Conservation (phyloP, 2,329 filamentous ascomycete species). For the Diaporthe humulicola region DNA sequence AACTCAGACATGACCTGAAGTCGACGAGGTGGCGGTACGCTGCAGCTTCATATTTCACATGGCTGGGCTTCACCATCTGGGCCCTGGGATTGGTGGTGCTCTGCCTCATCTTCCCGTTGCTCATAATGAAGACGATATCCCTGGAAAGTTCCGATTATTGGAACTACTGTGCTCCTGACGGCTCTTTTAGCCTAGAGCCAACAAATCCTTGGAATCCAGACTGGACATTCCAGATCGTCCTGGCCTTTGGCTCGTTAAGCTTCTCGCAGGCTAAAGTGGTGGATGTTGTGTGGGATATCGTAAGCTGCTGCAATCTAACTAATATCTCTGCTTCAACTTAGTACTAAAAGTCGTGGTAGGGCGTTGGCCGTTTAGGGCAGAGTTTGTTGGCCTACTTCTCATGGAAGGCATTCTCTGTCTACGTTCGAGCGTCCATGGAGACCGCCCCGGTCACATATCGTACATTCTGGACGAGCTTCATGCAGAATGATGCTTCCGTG, state of each 20-base stretch:
- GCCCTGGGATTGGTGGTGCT: background rate
- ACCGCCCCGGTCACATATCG: conserved; percentile 45
- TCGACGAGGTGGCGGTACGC: conserved; percentile 9
- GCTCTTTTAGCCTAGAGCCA: conserved; percentile 11
- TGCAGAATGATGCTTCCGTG: conserved; percentile 42
- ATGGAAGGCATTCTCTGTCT: conserved; percentile 47
- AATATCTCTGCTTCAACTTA: too few relatives aligned
- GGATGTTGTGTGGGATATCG: conserved; percentile 47
- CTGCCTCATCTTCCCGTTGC: background rate
- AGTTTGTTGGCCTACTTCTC: conserved; percentile 45
- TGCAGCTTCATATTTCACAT: background rate
- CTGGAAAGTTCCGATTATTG: background rate
- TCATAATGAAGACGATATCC: background rate
- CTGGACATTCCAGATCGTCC: conserved; percentile 44
- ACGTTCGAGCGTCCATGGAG: conserved; percentile 46
- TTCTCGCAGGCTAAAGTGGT: conserved; percentile 47
- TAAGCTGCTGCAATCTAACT: conserved; percentile 34
- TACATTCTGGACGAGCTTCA: conserved; percentile 44
- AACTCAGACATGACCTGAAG: conserved; percentile 16
- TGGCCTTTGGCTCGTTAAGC: conserved; percentile 41
- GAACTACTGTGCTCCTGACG: conserved; percentile 24
- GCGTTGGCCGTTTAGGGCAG: conserved; percentile 47
- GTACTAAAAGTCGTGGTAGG: conserved; percentile 39
- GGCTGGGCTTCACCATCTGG: background rate
- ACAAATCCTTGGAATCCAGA: conserved; percentile 37